A percentile compares a stretch with the other conserved stretches of the same genome.
phyloP scores from a whole-genome alignment of 2,329 filamentous ascomycete species.

The Phyllachora maydis region DNA sequence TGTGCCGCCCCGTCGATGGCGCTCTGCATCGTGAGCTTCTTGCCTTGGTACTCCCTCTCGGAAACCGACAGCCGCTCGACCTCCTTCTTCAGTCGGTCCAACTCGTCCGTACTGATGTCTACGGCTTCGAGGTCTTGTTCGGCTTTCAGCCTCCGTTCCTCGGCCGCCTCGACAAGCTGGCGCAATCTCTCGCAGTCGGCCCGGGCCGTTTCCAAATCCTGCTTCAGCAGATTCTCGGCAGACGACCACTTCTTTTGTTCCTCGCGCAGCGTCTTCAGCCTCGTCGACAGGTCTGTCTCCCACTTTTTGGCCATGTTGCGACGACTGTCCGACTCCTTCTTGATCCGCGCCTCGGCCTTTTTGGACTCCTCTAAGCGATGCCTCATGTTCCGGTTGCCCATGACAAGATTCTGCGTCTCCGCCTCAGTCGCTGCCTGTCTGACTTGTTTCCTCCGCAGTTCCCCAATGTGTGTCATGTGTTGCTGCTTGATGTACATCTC shows the following conservation, averaged over 20 bases:
- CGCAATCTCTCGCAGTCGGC: conserved; percentile 44
- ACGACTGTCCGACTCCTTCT: conserved; percentile 51
- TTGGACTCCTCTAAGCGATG: conserved; percentile 55
- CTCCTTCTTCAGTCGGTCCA: conserved; percentile 36
- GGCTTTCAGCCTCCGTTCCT: conserved; percentile 44
- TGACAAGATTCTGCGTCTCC: conserved; percentile 63
- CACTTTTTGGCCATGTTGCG: conserved; percentile 58
- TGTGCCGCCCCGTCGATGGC: conserved; percentile 36
- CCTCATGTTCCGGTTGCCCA: conserved; percentile 54
- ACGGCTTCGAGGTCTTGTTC: conserved; percentile 43
- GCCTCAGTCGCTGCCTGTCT: conserved; percentile 61
- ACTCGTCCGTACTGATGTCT: conserved; percentile 37
- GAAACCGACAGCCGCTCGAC: conserved; percentile 37
- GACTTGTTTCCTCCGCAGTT: conserved; percentile 53
- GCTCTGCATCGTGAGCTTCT: conserved; percentile 36
- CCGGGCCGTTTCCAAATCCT: conserved; percentile 34
- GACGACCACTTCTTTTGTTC: conserved; percentile 44
- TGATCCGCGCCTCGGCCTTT: conserved; percentile 45
- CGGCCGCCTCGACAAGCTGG: conserved; percentile 43
- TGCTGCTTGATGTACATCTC: conserved; percentile 71
- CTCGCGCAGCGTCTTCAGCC: conserved; percentile 44
- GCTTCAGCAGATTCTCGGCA: conserved; percentile 33
- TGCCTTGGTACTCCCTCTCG: conserved; percentile 41
- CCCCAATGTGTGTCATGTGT: conserved; percentile 63
- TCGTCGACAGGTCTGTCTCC: conserved; percentile 49